These are phyloP conservation scores for Myriosclerotinia scirpicola DNA, from an alignment of 2,329 filamentous ascomycete species.

Conservation along the genomic window DNA sequence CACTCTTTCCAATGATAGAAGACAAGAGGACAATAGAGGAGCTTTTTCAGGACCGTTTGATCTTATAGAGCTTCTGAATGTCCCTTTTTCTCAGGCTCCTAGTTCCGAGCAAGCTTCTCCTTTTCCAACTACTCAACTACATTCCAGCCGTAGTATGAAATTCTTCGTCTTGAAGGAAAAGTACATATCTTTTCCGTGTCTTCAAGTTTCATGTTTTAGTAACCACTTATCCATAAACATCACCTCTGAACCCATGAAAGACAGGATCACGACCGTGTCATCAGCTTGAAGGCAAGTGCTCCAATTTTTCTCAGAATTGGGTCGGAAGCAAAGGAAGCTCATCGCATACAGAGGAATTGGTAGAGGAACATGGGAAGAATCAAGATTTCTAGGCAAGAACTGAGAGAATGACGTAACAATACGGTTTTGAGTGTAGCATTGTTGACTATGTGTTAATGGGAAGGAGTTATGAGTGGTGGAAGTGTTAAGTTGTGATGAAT, in stretches of 20 bases:
- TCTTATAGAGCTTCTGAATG: no score
- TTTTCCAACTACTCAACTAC: no score
- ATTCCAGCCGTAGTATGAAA: no score
- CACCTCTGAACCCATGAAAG: slow-evolving; percentile 22
- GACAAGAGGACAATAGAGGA: no score
- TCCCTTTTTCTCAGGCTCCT: no score
- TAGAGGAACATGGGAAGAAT: neutral
- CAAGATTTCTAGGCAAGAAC: no score
- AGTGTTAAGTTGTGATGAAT: no score
- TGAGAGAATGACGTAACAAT: neutral
- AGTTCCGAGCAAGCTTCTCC: no score
- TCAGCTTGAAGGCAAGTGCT: slow-evolving; percentile 49
- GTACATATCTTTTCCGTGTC: neutral
- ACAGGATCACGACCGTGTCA: slow-evolving; percentile 54
- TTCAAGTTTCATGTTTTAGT: slow-evolving; percentile 39
- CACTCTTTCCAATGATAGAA: neutral
- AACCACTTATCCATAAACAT: neutral
- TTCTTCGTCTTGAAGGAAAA: no score
- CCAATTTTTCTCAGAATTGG: slow-evolving; percentile 53
- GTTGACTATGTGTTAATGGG: no score
- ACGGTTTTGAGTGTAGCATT: no score
- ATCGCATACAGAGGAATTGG: neutral
- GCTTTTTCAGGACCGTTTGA: neutral
- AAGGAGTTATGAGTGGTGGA: no score
- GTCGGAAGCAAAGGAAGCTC: slow-evolving; percentile 61